Evolutionary conservation across 2,329 filamentous ascomycete species (phyloP).

Genomic region (Trichoderma sp.): DNA sequence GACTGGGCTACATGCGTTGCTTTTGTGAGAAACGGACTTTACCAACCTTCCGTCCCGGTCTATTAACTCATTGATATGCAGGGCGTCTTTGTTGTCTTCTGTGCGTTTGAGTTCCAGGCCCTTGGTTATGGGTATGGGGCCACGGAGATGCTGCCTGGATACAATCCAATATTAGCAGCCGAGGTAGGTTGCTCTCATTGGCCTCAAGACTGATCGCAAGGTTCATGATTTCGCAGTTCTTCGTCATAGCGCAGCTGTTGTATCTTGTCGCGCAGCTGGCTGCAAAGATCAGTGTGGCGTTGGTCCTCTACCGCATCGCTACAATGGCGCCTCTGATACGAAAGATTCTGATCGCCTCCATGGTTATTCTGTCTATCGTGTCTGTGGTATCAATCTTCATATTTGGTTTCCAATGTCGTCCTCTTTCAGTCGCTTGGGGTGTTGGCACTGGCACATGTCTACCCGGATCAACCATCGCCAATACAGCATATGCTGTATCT

Average conservation of each 20-base stretch:
- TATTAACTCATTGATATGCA: background rate
- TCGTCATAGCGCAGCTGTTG: background rate
- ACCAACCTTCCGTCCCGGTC: background rate
- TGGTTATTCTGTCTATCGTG: background rate
- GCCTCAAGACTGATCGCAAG: background rate
- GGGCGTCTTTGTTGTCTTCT: background rate
- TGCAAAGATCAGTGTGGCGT: slow-evolving; percentile 1
- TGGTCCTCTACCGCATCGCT: background rate
- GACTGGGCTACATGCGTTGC: slow-evolving; percentile 2
- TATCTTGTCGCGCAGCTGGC: slow-evolving; percentile 1
- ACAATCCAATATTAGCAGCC: background rate
- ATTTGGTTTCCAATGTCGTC: background rate
- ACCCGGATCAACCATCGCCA: background rate
- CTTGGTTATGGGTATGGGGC: background rate
- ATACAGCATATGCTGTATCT: background rate
- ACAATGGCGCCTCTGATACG: background rate
- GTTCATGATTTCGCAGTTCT: background rate
- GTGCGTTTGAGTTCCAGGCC: background rate
- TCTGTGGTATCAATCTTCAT: background rate
- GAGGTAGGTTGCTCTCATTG: background rate
- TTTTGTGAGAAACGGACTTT: slow-evolving; percentile 2
- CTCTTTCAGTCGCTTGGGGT: background rate
- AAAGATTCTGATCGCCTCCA: background rate
- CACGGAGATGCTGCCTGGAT: background rate
- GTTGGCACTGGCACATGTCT: slow-evolving; percentile 1